A percentile compares a stretch with the other conserved stretches of the same genome.
Conservation (phyloP, 1,284 basidiomycete species). For the Leccinum pachyderme region DNA sequence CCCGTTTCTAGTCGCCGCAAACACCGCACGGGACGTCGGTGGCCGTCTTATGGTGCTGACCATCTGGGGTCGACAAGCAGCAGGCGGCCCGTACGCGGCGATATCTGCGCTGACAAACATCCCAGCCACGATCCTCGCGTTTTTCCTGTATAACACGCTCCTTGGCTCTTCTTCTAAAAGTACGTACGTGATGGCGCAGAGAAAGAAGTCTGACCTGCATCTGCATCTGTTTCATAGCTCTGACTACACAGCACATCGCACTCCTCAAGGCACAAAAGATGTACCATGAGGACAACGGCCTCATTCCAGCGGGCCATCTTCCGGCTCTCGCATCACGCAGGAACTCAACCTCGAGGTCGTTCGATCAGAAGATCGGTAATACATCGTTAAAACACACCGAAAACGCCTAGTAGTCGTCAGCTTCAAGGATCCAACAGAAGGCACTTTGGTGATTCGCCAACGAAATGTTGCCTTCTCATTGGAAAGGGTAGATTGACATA, state of each 20-base stretch:
- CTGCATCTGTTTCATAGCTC: constrained; percentile 8
- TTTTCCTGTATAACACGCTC: constrained; percentile 51
- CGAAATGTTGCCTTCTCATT: constrained; percentile 3
- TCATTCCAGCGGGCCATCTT: constrained; percentile 23
- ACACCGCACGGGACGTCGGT: constrained; percentile 67
- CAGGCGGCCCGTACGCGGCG: constrained; percentile 59
- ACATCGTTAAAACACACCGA: not conserved
- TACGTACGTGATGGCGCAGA: constrained; percentile 17
- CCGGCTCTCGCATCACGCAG: constrained; percentile 12
- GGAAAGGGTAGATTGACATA: constrained; percentile 1
- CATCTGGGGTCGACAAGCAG: constrained; percentile 55
- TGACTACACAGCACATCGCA: constrained; percentile 26
- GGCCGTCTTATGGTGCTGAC: constrained; percentile 55
- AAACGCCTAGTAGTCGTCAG: constrained; percentile 21
- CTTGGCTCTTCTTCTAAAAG: constrained; percentile 35
- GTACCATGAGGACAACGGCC: constrained; percentile 28
- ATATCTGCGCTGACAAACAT: constrained; percentile 66
- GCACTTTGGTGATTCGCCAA: not conserved
- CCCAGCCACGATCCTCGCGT: constrained; percentile 54
- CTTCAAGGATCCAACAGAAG: not conserved
- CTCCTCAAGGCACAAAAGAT: constrained; percentile 22
- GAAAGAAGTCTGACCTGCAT: constrained; percentile 14
- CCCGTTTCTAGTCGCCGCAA: constrained; percentile 49
- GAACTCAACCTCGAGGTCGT: constrained; percentile 11
- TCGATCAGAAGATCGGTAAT: constrained; percentile 12